Base-by-base conservation (phyloP, 148 eudicot genomes). In the Fagopyrum homotropicum region DNA sequence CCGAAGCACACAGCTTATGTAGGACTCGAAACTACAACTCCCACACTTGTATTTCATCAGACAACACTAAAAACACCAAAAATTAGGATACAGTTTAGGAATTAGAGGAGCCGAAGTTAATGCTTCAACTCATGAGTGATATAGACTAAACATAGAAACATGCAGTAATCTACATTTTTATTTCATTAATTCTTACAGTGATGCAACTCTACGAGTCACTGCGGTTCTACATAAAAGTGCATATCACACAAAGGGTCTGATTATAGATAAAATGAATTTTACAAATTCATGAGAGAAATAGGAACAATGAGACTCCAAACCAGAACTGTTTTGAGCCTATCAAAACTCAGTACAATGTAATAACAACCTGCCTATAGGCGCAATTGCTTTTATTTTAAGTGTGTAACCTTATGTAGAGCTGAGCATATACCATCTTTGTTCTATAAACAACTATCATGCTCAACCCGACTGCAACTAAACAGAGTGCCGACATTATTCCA, bases 361-460 rank as follows among this genome's bases (percentile, higher is more conserved):
- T 55, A 55, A 55, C 59, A 55, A 3, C 19, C 59, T 16, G 16
- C 60, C 4, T 16, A 6, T 55, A 14, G 8, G 60, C 57, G n/a
- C 60, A 55, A 55, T 55, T 5, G 60, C 22, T 55, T 26, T 22
- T 60, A 60, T n/a, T 8, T 55, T 72, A 75, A 12, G 5, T 66
- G 55, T 54, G 68, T 45, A 77, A 59, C 44, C 78, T 83, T 57
- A 75, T 81, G 66, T 87, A 83, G 74, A 83, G 86, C 68, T 85
- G 80, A 12, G 83, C 66, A 68, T 89, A 89, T 35, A 89, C 87
- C 40, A 78, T 82, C 80, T 75, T 86, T 14, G 90, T 89, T 44
- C 88, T 81, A 70, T 77, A 66, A 22, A 85, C 86, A 56, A 85
- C 90, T 40, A 81, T 70, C 77, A 75, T 14, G 77, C 85, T 87